Percentiles rank a stretch among this genome's conserved stretches.
phyloP scores from a whole-genome alignment of 176 grass and related monocot genomes.

The bread wheat (Triticum aestivum) region DNA sequence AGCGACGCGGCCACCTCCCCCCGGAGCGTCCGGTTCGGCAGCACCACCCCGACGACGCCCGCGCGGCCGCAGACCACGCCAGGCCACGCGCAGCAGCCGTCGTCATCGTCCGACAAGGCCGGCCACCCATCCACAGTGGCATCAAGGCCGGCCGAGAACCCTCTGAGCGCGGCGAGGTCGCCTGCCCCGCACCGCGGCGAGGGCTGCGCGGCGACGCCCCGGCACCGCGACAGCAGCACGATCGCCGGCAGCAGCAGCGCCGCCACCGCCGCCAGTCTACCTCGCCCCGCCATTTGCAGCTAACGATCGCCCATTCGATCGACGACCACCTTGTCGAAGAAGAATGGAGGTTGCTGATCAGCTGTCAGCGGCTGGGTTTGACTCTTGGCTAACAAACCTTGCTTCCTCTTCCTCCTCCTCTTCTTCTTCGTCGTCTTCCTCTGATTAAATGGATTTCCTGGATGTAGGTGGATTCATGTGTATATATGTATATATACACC shows the following conservation, averaged over 20 bases:
- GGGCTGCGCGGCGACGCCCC: neutral
- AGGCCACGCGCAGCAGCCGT: constrained; percentile 38
- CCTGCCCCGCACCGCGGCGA: neutral
- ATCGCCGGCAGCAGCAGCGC: neutral
- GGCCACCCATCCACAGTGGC: constrained; percentile 29
- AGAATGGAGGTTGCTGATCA: neutral
- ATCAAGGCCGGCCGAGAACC: constrained; percentile 33
- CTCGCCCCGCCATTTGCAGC: neutral
- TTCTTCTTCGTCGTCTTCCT: neutral
- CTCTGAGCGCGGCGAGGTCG: constrained; percentile 35
- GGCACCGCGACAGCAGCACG: neutral
- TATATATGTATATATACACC: too few species aligned
- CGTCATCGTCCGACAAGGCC: neutral
- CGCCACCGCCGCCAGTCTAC: neutral
- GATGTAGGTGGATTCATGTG: neutral
- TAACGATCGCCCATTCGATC: neutral
- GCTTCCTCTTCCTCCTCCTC: neutral
- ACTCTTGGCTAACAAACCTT: neutral
- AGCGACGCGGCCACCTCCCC: constrained; percentile 32
- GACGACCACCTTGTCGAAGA: neutral
- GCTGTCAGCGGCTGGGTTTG: neutral
- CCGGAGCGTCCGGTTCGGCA: constrained; percentile 38
- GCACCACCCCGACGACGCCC: constrained; percentile 14
- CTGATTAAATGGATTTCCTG: neutral
- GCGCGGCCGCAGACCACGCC: constrained; percentile 17